A percentile compares a stretch with the other conserved stretches of the same genome.
These are phyloP conservation scores for Primulina eburnea DNA, from an alignment of 257 asterid species.

Conservation along the genomic window DNA sequence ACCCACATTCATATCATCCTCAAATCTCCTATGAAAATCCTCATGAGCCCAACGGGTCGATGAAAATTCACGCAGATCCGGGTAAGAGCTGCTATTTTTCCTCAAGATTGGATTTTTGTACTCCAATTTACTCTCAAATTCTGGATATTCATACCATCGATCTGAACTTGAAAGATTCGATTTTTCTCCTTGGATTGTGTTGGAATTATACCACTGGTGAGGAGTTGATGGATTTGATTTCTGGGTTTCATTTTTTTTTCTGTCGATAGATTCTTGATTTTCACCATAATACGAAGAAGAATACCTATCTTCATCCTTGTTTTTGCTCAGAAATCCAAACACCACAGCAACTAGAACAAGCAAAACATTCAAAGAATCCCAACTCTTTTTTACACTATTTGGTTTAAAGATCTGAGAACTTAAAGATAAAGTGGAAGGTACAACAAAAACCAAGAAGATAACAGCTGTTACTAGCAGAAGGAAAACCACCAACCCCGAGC, in stretches of 20 bases:
- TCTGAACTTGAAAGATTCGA: slow-evolving; percentile 20
- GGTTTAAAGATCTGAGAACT: slow-evolving; percentile 62
- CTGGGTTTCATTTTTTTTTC: slow-evolving; percentile 30
- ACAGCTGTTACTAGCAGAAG: slow-evolving; percentile 56
- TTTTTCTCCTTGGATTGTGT: slow-evolving; percentile 21
- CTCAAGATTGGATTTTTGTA: slow-evolving; percentile 28
- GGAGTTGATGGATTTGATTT: slow-evolving; percentile 42
- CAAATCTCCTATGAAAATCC: slow-evolving; percentile 42
- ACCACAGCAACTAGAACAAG: slow-evolving; percentile 71
- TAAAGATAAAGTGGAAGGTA: slow-evolving; percentile 53
- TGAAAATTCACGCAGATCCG: slow-evolving; percentile 69
- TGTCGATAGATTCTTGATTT: slow-evolving; percentile 31
- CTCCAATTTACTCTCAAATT: not conserved
- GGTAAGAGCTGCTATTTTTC: slow-evolving; percentile 68
- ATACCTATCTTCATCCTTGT: slow-evolving; percentile 46
- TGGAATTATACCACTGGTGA: slow-evolving; percentile 33
- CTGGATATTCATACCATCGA: not conserved
- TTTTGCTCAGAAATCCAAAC: slow-evolving; percentile 76
- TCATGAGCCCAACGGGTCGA: slow-evolving; percentile 34
- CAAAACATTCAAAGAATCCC: slow-evolving; percentile 76
- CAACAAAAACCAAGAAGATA: slow-evolving; percentile 49
- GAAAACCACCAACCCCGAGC: slow-evolving; percentile 60
- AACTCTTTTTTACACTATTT: slow-evolving; percentile 63
- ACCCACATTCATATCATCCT: slow-evolving; percentile 55
- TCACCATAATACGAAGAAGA: slow-evolving; percentile 30